Conservation (phyloP, 495 filamentous ascomycete species). For the Coniosporium apollinis region DNA sequence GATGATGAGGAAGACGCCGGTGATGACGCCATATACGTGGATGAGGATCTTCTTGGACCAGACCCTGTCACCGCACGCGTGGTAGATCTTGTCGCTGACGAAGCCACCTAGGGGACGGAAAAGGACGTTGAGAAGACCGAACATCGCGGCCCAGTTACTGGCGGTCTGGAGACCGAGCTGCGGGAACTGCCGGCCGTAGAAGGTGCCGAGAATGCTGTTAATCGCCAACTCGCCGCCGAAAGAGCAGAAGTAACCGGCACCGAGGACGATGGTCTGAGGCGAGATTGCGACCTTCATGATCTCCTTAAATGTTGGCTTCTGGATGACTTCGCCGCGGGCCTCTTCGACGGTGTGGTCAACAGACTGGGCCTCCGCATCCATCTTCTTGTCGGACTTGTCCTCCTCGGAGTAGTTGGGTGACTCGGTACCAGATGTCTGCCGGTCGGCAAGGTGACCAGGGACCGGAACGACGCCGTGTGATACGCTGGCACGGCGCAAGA, state of each 20-base stretch:
- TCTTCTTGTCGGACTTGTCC: constrained; percentile 16
- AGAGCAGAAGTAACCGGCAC: constrained; percentile 22
- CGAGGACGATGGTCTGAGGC: constrained; percentile 19
- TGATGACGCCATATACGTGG: constrained; percentile 19
- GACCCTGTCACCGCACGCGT: constrained; percentile 10
- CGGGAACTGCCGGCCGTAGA: constrained; percentile 19
- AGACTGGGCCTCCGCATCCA: constrained; percentile 8
- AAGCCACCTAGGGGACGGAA: constrained; percentile 21
- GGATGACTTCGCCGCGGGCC: constrained; percentile 22
- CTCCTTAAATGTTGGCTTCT: constrained; percentile 18
- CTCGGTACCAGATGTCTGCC: constrained; percentile 5
- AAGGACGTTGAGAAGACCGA: constrained; percentile 22
- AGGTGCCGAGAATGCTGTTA: constrained; percentile 24
- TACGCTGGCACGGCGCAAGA: constrained; percentile 15
- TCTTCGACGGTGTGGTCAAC: constrained; percentile 18
- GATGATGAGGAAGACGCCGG: constrained; percentile 19
- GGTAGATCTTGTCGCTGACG: constrained; percentile 18
- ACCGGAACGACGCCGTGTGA: constrained; percentile 14
- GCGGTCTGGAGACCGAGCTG: constrained; percentile 14
- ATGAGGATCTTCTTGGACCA: constrained; percentile 24
- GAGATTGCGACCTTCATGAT: constrained; percentile 13
- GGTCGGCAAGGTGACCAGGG: constrained; percentile 13
- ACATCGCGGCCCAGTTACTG: constrained; percentile 26
- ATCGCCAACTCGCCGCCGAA: constrained; percentile 23
- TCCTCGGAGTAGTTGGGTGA: constrained; percentile 11